Evolutionary conservation across 2,329 filamentous ascomycete species (phyloP), one percentile per base, ranked within the genome.

Genomic region (Chaetomiaceae sp.): DNA sequence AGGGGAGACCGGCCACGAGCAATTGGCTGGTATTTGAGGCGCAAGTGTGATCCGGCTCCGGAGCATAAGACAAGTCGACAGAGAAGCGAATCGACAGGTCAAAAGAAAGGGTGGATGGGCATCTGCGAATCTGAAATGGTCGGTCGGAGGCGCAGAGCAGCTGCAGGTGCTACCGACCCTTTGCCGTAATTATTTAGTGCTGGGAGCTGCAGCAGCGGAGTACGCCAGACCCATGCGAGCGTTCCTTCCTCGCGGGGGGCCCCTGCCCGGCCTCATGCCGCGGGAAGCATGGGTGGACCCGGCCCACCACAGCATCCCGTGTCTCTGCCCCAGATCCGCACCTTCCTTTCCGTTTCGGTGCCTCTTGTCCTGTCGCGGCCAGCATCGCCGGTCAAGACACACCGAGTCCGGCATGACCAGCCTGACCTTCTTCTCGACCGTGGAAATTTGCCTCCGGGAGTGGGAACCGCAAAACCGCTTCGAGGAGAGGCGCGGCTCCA

Each of bases 181-280:
- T 14, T 21, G 30, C 31, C 38, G 30, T 38, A 17, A 43, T 47
- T 33, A 43, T 42, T 20, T 34, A 17, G 17, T 50, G 34, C 41
- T 23, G 25, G n/a, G n/a, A n/a, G 45, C 49, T 39, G 50, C 54
- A 40, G 34, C 45, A n/a, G n/a, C n/a, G n/a, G n/a, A n/a, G n/a
- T n/a, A 49, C 31, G 33, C 40, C 42, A 37, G 38, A 46, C 27
- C 44, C 41, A 48, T 44, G 42, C 21, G 37, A 45, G 25, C 35
- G n/a, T 39, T 25, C 30, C 46, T 38, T 31, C 23, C 35, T 48
- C 34, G 31, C n/a, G n/a, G n/a, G 30, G 38, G 20, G 17, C 19
- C 45, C 27, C 31, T 33, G 34, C 44, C 25, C 25, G 49, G 31
- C n/a, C 44, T 51, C 25, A 19, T 41, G 34, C 40, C 31, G 45